Conservation (phyloP, 2,329 filamentous ascomycete species). For the Talaromyces sp. region DNA sequence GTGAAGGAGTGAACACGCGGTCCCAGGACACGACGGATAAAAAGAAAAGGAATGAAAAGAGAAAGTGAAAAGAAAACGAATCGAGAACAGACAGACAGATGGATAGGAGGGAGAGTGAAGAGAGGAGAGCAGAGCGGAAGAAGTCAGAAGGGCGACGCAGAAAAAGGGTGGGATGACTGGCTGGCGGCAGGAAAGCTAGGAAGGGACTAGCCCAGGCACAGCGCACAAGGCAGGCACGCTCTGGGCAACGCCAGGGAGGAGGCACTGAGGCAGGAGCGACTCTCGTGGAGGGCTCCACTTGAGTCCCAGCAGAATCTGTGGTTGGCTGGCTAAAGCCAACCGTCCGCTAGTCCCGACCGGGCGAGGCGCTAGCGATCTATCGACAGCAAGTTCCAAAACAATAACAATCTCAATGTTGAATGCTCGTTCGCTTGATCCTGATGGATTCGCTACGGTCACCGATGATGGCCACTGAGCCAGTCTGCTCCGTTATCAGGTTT, state of each 20-base stretch:
- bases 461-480: no score
- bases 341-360: neutral
- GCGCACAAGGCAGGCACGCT: neutral
- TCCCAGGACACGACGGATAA: constrained; percentile 33
- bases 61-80: constrained; percentile 26
- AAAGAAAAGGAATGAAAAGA: constrained; percentile 28
- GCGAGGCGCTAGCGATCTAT: neutral
- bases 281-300: constrained; percentile 10
- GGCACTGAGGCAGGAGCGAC: no score
- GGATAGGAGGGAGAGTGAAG: constrained; percentile 21
- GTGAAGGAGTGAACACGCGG: constrained; percentile 53
- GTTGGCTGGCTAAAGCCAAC: neutral
- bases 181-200: neutral
- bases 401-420: no score
- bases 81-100: constrained; percentile 26
- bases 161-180: constrained; percentile 11
- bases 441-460: no score
- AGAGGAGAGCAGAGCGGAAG: constrained; percentile 20
- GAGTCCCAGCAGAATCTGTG: neutral
- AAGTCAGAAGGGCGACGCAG: neutral
- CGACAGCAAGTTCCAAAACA: no score
- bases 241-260: neutral
- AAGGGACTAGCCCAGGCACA: constrained; percentile 1
- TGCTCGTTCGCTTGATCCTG: no score
- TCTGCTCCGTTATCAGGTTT: no score